These are phyloP conservation scores for Scedosporium boydii DNA, from an alignment of 2,329 filamentous ascomycete genomes.

Conservation along the genomic window DNA sequence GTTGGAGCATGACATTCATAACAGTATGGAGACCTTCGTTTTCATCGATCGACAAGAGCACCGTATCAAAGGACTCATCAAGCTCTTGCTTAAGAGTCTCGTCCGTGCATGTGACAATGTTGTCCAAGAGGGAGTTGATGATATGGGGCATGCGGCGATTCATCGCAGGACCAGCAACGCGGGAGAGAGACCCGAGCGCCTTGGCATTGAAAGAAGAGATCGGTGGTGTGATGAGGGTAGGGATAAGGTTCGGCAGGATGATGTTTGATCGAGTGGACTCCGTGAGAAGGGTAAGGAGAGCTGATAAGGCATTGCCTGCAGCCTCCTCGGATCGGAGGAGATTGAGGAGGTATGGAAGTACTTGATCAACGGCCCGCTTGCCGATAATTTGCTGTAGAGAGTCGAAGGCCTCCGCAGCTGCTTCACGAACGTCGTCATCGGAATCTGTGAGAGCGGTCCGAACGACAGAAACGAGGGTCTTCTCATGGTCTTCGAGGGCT, in stretches of 20 bases:
- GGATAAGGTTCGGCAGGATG: constrained; percentile 91
- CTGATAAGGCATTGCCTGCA: constrained; percentile 85
- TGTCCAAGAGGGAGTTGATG: constrained; percentile 89
- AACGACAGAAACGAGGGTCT: constrained; percentile 88
- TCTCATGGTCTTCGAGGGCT: constrained; percentile 86
- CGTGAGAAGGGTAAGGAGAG: constrained; percentile 85
- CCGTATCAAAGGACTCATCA: constrained; percentile 73
- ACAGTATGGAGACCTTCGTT: constrained; percentile 90
- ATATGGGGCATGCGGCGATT: constrained; percentile 82
- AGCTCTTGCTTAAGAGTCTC: constrained; percentile 66
- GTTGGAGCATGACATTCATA: constrained; percentile 83
- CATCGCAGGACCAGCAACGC: constrained; percentile 86
- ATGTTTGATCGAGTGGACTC: constrained; percentile 91
- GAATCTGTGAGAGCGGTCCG: constrained; percentile 85
- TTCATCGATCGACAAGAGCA: constrained; percentile 88
- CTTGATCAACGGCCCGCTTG: constrained; percentile 91
- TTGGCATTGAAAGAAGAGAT: constrained; percentile 93
- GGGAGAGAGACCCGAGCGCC: constrained; percentile 83
- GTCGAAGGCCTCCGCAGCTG: constrained; percentile 94
- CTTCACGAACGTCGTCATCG: constrained; percentile 83
- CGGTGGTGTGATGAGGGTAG: constrained; percentile 80
- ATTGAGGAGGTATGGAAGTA: constrained; percentile 83
- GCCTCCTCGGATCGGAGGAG: constrained; percentile 79
- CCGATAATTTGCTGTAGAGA: constrained; percentile 87
- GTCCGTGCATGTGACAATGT: constrained; percentile 69